Conservation (phyloP, 345 rosid genomes). For the Murraya paniculata region DNA sequence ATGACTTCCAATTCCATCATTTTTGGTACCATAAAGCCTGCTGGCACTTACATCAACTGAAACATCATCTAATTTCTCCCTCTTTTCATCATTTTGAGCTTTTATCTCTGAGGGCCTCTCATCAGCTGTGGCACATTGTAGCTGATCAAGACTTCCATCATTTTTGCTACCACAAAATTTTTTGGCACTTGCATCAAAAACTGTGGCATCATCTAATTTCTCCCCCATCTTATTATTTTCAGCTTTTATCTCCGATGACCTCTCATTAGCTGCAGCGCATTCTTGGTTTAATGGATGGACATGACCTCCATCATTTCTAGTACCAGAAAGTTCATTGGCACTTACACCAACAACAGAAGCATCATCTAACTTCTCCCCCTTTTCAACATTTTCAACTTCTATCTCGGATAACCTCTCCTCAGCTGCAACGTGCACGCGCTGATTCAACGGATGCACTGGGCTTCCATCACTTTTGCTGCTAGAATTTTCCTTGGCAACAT, state of each 20-base stretch:
- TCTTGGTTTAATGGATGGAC: neutral
- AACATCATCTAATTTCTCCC: conserved; percentile 12
- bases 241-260: conserved; percentile 8
- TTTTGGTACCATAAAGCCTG: neutral
- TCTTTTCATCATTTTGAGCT: conserved; percentile 19
- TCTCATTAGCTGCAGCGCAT: neutral
- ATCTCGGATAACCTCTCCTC: neutral
- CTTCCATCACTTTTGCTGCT: neutral
- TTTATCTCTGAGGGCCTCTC: conserved; percentile 10
- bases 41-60: conserved; percentile 10
- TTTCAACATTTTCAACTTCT: conserved; percentile 19
- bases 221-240: conserved; percentile 18
- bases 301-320: neutral
- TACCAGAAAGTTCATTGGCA: conserved; percentile 5
- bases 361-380: conserved; percentile 12
- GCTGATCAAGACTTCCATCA: conserved; percentile 4
- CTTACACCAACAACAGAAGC: conserved; percentile 11
- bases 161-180: neutral
- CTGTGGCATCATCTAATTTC: conserved; percentile 3
- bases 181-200: conserved; percentile 6
- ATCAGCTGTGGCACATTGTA: neutral
- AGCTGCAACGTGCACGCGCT: neutral
- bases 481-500: neutral
- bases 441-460: neutral
- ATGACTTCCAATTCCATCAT: neutral